Evolutionary conservation across 768 basidiomycete species (phyloP).

Genomic region (Pisolithus sp.): DNA sequence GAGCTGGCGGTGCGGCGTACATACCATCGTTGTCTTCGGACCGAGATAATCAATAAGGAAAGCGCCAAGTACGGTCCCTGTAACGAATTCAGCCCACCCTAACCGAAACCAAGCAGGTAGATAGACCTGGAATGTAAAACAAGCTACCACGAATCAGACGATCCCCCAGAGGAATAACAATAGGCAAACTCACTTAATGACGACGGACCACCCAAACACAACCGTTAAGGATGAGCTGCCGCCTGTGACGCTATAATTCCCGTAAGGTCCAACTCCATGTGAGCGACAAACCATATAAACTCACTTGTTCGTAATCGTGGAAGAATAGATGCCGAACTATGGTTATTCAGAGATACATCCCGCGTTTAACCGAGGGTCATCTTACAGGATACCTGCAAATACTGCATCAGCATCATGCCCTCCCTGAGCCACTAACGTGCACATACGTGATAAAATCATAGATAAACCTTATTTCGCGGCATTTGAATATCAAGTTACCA

Average conservation of each 20-base stretch:
- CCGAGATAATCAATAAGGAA: slow-evolving; percentile 71
- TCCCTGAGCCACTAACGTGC: not conserved
- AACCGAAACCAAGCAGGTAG: not conserved
- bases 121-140: slow-evolving; percentile 58
- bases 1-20: not conserved
- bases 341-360: not conserved
- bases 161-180: slow-evolving; percentile 29
- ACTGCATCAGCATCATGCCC: not conserved
- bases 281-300: not conserved
- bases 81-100: slow-evolving; percentile 1
- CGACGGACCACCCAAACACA: slow-evolving; percentile 78
- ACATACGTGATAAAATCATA: slow-evolving; percentile 75
- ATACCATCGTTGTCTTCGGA: slow-evolving; percentile 70
- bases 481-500: not conserved
- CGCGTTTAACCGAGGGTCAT: slow-evolving; percentile 4
- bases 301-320: slow-evolving; percentile 64
- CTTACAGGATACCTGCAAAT: slow-evolving; percentile 55
- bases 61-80: slow-evolving; percentile 63
- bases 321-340: slow-evolving; percentile 77
- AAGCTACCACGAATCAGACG: slow-evolving; percentile 31
- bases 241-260: slow-evolving; percentile 49
- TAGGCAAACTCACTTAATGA: slow-evolving; percentile 59
- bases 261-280: not conserved
- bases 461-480: slow-evolving; percentile 44
- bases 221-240: slow-evolving; percentile 43